phyloP scores from a whole-genome alignment of 768 basidiomycete species.

The Piloderma croceum region DNA sequence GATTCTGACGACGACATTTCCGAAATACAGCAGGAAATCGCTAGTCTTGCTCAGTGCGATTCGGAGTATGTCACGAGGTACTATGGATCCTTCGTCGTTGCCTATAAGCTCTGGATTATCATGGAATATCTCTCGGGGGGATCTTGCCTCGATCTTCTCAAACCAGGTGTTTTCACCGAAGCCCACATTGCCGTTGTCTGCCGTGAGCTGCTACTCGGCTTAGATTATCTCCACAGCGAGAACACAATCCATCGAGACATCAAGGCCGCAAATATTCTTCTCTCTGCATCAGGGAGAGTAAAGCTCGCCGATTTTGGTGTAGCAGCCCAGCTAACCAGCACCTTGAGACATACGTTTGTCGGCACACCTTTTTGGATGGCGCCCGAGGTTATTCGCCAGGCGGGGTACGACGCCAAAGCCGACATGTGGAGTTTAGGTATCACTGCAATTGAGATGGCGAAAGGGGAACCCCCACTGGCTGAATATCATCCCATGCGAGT shows the following conservation, averaged over 20 bases:
- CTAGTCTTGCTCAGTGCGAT: conserved; percentile 91
- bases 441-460: conserved; percentile 97
- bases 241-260: conserved; percentile 98
- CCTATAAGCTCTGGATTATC: conserved; percentile 97
- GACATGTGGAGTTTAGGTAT: conserved; percentile 99
- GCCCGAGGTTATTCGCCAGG: conserved; percentile 95
- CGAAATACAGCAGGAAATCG: conserved; percentile 98
- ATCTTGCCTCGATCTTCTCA: conserved; percentile 95
- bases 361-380: conserved; percentile 99
- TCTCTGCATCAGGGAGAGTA: conserved; percentile 87
- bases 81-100: conserved; percentile 93
- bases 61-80: conserved; percentile 96
- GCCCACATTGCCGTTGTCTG: conserved; percentile 92
- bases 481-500: conserved; percentile 99
- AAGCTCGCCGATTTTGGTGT: conserved; percentile 99
- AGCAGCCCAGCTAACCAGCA: conserved; percentile 92
- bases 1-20: conserved; percentile 98
- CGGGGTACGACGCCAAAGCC: conserved; percentile 92
- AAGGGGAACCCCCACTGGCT: conserved; percentile 91
- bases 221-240: conserved; percentile 94
- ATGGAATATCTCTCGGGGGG: conserved; percentile 99
- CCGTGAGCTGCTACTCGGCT: conserved; percentile 85
- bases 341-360: conserved; percentile 94
- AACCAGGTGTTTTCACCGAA: conserved; percentile 86
- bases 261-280: conserved; percentile 94